Evolutionary conservation across 176 grass and related monocot genomes (phyloP).

Genomic region (Bromus sterilis): DNA sequence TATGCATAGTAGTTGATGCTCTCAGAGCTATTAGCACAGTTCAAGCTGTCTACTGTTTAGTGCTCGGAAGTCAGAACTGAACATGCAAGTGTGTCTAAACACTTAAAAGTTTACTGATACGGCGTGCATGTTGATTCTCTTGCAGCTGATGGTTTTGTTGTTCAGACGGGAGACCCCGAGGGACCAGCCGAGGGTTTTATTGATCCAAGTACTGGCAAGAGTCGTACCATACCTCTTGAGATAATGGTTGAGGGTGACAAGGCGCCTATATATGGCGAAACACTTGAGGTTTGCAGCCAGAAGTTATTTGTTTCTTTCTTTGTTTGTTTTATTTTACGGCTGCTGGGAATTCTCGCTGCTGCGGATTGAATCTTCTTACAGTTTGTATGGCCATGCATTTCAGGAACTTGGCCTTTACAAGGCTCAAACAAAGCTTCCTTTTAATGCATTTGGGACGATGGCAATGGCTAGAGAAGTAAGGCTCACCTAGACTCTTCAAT

Average conservation of each 20-base stretch:
- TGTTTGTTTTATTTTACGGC: not conserved
- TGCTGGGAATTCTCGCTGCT: slow-evolving; percentile 3
- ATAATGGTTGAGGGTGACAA: slow-evolving; percentile 78
- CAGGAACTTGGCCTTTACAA: slow-evolving; percentile 97
- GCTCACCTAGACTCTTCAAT: slow-evolving; percentile 2
- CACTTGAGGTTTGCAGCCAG: slow-evolving; percentile 62
- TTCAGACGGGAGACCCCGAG: slow-evolving; percentile 97
- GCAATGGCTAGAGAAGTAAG: slow-evolving; percentile 98
- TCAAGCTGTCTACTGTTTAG: not conserved
- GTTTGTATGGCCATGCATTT: not conserved
- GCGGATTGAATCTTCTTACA: not conserved
- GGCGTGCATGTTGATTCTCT: slow-evolving; percentile 12
- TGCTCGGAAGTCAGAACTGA: not conserved
- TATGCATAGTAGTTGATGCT: not conserved
- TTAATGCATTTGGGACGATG: slow-evolving; percentile 99
- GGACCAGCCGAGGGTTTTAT: slow-evolving; percentile 90
- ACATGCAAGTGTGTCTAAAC: slow-evolving; percentile 6
- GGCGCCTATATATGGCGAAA: slow-evolving; percentile 75
- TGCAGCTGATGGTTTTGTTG: slow-evolving; percentile 97
- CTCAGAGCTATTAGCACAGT: not conserved
- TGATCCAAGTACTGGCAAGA: slow-evolving; percentile 81
- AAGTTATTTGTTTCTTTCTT: not conserved
- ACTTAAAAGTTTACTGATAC: not conserved
- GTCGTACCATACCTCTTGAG: slow-evolving; percentile 79
- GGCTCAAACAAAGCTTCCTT: slow-evolving; percentile 91